Conservation (phyloP, 2,329 filamentous ascomycete genomes). For the Chrysosphaeria jannelii region DNA sequence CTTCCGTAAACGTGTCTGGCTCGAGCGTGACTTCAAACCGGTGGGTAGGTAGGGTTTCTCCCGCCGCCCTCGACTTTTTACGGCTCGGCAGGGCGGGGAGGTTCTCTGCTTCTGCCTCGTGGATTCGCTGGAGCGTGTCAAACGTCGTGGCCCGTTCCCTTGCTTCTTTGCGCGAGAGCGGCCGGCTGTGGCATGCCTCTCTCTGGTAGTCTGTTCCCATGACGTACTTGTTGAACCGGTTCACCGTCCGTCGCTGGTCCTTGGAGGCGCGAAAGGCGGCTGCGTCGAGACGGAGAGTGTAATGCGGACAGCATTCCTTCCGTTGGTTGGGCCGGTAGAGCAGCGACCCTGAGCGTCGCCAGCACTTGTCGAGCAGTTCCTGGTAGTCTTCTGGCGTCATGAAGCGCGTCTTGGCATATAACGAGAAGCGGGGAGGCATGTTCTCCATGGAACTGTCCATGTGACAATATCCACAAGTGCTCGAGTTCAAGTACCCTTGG, state of each 20-base stretch:
- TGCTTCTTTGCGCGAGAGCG: conserved; percentile 33
- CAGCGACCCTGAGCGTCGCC: conserved; percentile 41
- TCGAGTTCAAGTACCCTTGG: conserved; percentile 3
- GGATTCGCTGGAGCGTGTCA: conserved; percentile 31
- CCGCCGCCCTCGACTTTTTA: not conserved
- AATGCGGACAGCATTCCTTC: conserved; percentile 74
- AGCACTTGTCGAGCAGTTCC: conserved; percentile 39
- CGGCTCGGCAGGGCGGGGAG: conserved; percentile 9
- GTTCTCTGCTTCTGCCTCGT: conserved; percentile 29
- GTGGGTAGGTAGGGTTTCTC: conserved; percentile 21
- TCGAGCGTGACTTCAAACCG: conserved; percentile 40
- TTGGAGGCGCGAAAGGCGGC: conserved; percentile 30
- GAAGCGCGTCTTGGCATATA: conserved; percentile 32
- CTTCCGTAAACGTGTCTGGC: conserved; percentile 35
- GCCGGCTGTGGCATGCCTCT: conserved; percentile 30
- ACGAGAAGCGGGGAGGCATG: conserved; percentile 40
- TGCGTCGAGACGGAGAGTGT: conserved; percentile 47
- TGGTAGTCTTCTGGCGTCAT: conserved; percentile 41
- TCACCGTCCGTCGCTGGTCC: conserved; percentile 46
- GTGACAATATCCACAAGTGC: conserved; percentile 4
- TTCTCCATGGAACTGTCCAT: too few relatives aligned
- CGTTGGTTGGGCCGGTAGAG: conserved; percentile 54
- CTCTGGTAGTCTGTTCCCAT: conserved; percentile 36
- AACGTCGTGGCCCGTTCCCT: conserved; percentile 36
- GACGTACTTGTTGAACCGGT: conserved; percentile 40